Evolutionary conservation across 2,329 filamentous ascomycete genomes (phyloP).

Genomic region (Fusarium succisae): DNA sequence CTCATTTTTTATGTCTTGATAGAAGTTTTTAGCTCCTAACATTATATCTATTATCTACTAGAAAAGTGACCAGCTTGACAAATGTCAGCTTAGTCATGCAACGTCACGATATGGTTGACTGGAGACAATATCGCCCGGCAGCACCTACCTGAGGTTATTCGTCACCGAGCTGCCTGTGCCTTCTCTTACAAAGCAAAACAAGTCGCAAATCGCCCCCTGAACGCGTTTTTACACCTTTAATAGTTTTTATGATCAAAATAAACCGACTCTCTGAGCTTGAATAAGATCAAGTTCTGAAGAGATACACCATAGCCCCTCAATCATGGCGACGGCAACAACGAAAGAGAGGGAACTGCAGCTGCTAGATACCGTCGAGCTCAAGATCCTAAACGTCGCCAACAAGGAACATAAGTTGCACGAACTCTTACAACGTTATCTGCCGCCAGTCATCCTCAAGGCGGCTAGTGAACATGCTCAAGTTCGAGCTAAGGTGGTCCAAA

Average conservation of each 20-base stretch:
- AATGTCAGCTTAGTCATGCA: conserved; percentile 38
- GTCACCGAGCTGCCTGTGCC: conserved; percentile 40
- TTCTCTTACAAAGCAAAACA: background rate
- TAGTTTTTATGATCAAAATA: background rate
- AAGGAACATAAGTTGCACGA: conserved; percentile 84
- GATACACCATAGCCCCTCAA: background rate
- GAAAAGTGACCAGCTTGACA: background rate
- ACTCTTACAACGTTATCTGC: conserved; percentile 80
- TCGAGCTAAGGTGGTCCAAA: conserved; percentile 73
- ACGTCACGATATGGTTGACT: conserved; percentile 39
- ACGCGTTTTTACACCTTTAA: background rate
- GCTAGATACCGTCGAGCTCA: conserved; percentile 85
- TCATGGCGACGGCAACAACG: conserved; percentile 51
- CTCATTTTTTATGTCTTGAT: background rate
- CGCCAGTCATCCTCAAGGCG: conserved; percentile 86
- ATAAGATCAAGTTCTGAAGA: background rate
- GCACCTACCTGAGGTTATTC: conserved; percentile 18
- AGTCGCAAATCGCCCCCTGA: background rate
- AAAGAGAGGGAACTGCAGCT: conserved; percentile 82
- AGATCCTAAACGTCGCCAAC: conserved; percentile 80
- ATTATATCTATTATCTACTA: background rate
- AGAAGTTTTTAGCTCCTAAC: background rate
- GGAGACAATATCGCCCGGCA: conserved; percentile 13
- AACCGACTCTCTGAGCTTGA: background rate
- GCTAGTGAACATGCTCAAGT: conserved; percentile 83